phyloP scores from a whole-genome alignment of 495 filamentous ascomycete species.

The Trichoderma erinaceum region DNA sequence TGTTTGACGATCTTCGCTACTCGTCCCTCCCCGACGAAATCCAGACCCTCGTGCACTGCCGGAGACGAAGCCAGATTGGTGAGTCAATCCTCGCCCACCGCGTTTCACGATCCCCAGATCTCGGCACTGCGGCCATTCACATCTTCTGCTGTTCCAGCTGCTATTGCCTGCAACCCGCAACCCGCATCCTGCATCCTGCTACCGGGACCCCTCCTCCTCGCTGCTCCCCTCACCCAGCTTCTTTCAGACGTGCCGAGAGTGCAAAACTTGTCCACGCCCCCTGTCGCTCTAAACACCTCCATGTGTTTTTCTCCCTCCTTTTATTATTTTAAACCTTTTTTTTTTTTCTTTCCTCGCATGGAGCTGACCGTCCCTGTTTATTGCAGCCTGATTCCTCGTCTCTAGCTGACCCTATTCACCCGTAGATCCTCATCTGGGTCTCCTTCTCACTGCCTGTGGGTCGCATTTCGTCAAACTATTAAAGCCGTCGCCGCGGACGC shows the following conservation, averaged over 20 bases:
- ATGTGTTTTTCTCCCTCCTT: background rate
- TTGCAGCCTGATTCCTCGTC: background rate
- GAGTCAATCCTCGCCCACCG: background rate
- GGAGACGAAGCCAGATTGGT: background rate
- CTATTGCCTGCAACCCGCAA: background rate
- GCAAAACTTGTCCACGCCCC: background rate
- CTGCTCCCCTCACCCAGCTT: background rate
- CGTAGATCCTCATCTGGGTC: slow-evolving; percentile 6
- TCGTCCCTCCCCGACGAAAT: background rate
- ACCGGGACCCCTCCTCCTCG: background rate
- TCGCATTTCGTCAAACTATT: slow-evolving; percentile 1
- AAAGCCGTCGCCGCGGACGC: slow-evolving; percentile 5
- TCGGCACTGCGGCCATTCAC: slow-evolving; percentile 1
- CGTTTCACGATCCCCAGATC: background rate
- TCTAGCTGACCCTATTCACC: background rate
- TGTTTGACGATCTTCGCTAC: too few relatives aligned
- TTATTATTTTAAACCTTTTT: background rate
- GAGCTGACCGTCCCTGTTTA: background rate
- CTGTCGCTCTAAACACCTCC: background rate
- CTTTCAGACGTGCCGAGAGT: background rate
- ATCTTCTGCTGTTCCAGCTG: background rate
- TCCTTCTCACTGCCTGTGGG: background rate
- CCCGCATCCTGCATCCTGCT: background rate
- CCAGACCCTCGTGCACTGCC: background rate
- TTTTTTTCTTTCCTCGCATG: background rate